Evolutionary conservation across 1,284 basidiomycete genomes (phyloP).

Genomic region (Irpex lacteus): DNA sequence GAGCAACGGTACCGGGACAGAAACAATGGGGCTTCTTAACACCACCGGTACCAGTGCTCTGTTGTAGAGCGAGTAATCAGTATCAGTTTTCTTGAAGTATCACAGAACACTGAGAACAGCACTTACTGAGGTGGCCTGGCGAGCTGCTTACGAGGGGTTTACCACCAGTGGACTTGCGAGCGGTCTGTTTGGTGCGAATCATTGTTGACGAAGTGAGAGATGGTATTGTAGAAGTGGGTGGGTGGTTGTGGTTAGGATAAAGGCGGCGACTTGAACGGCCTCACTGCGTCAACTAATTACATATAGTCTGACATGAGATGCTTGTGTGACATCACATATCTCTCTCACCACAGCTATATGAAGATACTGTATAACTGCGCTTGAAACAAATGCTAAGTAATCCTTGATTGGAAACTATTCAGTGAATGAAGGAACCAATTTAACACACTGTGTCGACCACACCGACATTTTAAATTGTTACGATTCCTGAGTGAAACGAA

Average conservation of each 20-base stretch:
- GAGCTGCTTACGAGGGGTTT: conserved; percentile 84
- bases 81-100: conserved; percentile 5
- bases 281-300: no score
- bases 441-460: no score
- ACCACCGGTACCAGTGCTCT: conserved; percentile 66
- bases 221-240: no score
- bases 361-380: no score
- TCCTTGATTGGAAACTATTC: no score
- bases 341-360: no score
- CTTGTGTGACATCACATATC: no score
- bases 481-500: no score
- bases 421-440: no score
- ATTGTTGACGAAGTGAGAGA: conserved; percentile 20
- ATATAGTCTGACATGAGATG: conserved; percentile 10
- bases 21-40: conserved; percentile 97
- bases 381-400: no score
- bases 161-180: conserved; percentile 84
- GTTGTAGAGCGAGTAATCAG: not conserved
- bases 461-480: no score
- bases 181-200: conserved; percentile 77
- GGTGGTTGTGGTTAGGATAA: conserved; percentile 1
- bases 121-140: conserved; percentile 58
- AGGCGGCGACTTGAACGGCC: not conserved
- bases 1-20: conserved; percentile 95
- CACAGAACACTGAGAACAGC: not conserved